Percentiles rank a stretch among this genome's conserved stretches.
Conservation (phyloP, 345 rosid genomes). For the Noccaea caerulescens region DNA sequence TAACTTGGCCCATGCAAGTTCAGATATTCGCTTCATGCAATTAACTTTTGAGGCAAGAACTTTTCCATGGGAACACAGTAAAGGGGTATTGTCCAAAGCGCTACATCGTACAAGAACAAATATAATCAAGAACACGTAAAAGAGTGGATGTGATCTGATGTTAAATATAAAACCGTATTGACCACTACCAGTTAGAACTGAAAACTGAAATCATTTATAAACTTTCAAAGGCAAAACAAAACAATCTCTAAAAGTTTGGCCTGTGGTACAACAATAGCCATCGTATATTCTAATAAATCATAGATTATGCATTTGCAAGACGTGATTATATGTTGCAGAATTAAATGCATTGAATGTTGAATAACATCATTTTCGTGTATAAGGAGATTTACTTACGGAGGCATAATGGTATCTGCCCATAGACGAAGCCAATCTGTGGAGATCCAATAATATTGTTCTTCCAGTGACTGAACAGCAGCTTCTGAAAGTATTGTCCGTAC, state of each 20-base stretch:
- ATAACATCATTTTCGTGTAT: constrained; percentile 22
- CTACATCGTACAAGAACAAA: constrained; percentile 42
- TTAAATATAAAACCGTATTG: constrained; percentile 2
- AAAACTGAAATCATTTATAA: constrained; percentile 23
- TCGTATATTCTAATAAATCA: constrained; percentile 9
- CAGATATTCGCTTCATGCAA: constrained; percentile 77
- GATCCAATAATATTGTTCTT: constrained; percentile 77
- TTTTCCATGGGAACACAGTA: constrained; percentile 86
- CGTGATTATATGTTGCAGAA: constrained; percentile 19
- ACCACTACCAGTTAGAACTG: constrained; percentile 20
- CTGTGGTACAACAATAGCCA: neutral
- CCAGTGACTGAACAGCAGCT: constrained; percentile 74
- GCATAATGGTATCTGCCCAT: constrained; percentile 79
- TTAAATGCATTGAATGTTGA: constrained; percentile 9
- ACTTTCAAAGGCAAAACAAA: constrained; percentile 22
- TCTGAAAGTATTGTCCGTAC: constrained; percentile 83
- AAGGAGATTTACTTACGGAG: constrained; percentile 62
- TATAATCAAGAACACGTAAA: constrained; percentile 32
- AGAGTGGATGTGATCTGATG: constrained; percentile 27
- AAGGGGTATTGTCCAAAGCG: constrained; percentile 67
- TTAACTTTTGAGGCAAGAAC: constrained; percentile 70
- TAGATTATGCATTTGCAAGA: constrained; percentile 18
- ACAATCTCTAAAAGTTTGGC: neutral
- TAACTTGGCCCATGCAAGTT: constrained; percentile 76
- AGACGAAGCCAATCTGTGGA: constrained; percentile 91